Percentiles rank a stretch among this genome's conserved stretches.
These are phyloP conservation scores for Jatropha podagrica DNA, from an alignment of 441 rosid species.

Conservation along the genomic window DNA sequence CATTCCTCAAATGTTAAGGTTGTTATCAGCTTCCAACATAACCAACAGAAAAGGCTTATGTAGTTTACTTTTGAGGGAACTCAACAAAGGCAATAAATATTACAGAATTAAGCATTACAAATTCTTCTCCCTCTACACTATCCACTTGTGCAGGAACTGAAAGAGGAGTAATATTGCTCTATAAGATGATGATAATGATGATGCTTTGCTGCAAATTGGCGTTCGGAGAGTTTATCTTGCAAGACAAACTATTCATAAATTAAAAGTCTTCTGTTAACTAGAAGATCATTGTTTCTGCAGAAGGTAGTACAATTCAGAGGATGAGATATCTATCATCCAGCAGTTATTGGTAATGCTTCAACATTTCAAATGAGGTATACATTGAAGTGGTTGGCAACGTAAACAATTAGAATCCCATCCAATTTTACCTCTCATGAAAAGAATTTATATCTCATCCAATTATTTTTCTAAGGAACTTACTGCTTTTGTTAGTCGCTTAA, in stretches of 20 bases:
- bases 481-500: slow-evolving; percentile 30
- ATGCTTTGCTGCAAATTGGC: background rate
- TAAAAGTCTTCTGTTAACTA: slow-evolving; percentile 12
- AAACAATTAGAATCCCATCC: slow-evolving; percentile 20
- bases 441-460: slow-evolving; percentile 25
- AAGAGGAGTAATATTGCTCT: background rate
- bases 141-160: background rate
- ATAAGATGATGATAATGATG: background rate
- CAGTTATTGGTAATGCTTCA: background rate
- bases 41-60: background rate
- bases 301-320: slow-evolving; percentile 21
- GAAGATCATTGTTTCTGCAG: slow-evolving; percentile 21
- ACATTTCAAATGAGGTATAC: slow-evolving; percentile 8
- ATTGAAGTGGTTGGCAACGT: slow-evolving; percentile 8
- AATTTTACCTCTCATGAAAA: slow-evolving; percentile 10
- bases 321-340: slow-evolving; percentile 13
- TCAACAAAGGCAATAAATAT: background rate
- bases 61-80: background rate
- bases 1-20: background rate
- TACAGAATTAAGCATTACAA: background rate
- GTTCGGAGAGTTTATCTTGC: background rate
- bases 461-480: slow-evolving; percentile 27
- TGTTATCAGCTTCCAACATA: background rate
- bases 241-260: slow-evolving; percentile 7
- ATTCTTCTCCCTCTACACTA: background rate